Conservation (phyloP, 2,329 filamentous ascomycete genomes). For the Didymosphaeria variabile region DNA sequence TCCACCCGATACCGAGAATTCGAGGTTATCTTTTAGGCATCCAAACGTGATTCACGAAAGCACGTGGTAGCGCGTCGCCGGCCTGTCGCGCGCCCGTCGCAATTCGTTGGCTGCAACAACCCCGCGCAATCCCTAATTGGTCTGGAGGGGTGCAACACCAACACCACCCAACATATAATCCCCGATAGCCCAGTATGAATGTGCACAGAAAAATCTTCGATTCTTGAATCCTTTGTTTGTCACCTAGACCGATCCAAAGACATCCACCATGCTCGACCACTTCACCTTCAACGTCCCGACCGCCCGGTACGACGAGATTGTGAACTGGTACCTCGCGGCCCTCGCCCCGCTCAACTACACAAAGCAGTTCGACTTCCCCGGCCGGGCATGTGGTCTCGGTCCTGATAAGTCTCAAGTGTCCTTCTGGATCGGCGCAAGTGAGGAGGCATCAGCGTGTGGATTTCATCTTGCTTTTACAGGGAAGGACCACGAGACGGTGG, state of each 20-base stretch:
- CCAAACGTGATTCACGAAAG: constrained; percentile 3
- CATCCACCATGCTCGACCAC: constrained; percentile 53
- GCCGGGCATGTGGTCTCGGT: constrained; percentile 28
- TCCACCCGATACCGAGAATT: background rate
- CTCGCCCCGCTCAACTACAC: constrained; percentile 38
- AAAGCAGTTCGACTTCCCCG: constrained; percentile 32
- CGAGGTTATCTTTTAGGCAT: background rate
- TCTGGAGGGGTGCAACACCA: background rate
- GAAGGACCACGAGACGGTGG: constrained; percentile 25
- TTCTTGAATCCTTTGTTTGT: too few species aligned
- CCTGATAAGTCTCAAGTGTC: constrained; percentile 14
- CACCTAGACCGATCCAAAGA: background rate
- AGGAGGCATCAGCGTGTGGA: constrained; percentile 10
- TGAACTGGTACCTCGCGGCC: constrained; percentile 34
- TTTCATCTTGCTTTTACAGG: constrained; percentile 34
- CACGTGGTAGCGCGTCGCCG: background rate
- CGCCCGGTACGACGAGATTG: constrained; percentile 27
- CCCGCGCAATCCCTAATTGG: background rate
- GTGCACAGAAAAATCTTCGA: background rate
- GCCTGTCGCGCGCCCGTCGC: background rate
- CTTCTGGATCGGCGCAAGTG: constrained; percentile 31
- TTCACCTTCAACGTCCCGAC: constrained; percentile 30
- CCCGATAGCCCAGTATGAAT: background rate
- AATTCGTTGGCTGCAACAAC: background rate
- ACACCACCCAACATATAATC: background rate